These are phyloP conservation scores for Hyaloperonospora brassicae DNA, from an alignment of 352 stramenopile genomes.

Conservation along the genomic window DNA sequence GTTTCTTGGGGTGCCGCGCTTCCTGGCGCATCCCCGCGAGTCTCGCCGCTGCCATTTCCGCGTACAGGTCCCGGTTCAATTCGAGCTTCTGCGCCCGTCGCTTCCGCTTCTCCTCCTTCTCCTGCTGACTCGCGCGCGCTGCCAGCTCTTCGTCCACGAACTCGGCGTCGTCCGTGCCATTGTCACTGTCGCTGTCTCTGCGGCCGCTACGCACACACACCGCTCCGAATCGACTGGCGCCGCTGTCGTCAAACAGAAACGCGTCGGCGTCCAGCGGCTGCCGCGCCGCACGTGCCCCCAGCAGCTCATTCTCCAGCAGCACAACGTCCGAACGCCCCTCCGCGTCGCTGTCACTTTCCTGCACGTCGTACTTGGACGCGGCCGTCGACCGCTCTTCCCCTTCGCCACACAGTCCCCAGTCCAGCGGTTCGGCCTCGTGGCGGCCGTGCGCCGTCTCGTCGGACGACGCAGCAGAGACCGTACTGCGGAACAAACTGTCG, in stretches of 20 bases:
- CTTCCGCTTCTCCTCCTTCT: conserved; percentile 48
- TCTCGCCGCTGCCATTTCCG: conserved; percentile 58
- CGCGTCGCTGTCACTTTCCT: conserved; percentile 13
- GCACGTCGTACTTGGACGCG: conserved; percentile 37
- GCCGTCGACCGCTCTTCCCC: conserved; percentile 4
- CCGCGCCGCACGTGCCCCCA: conserved; percentile 22
- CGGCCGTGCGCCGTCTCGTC: conserved; percentile 11
- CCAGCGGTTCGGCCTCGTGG: conserved; percentile 35
- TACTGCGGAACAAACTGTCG: conserved; percentile 35
- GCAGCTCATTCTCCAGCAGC: conserved; percentile 51
- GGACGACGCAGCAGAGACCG: conserved; percentile 20
- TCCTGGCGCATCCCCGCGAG: conserved; percentile 56
- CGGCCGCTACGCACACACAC: conserved; percentile 25
- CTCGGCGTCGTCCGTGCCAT: conserved; percentile 29
- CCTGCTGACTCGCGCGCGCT: conserved; percentile 34
- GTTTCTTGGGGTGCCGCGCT: conserved; percentile 45
- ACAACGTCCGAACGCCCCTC: conserved; percentile 13
- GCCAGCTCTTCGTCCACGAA: conserved; percentile 48
- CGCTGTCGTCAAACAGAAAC: conserved; percentile 55
- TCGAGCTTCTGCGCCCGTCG: conserved; percentile 59
- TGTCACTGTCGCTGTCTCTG: conserved; percentile 10
- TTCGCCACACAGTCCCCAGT: conserved; percentile 51
- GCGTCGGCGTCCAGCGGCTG: conserved; percentile 39
- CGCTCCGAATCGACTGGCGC: conserved; percentile 40
- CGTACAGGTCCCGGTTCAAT: conserved; percentile 61